Conservation (phyloP, 164 flowering plant species). For the Cinnamomum micranthum region DNA sequence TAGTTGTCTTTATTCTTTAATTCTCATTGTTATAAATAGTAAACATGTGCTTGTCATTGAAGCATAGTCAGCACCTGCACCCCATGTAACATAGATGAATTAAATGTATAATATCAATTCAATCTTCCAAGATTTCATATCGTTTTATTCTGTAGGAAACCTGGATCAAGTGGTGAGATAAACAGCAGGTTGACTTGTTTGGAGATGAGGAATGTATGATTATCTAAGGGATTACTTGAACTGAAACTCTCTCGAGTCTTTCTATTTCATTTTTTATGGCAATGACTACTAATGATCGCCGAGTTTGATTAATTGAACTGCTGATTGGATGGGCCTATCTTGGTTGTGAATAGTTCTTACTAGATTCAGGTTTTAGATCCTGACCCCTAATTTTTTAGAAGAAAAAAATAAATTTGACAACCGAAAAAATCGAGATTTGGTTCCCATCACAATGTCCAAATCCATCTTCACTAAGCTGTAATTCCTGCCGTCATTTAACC, state of each 20-base stretch:
- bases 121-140: no score
- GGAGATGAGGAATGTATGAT: background rate
- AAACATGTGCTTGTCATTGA: background rate
- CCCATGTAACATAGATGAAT: no score
- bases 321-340: background rate
- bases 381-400: no score
- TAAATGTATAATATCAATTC: background rate
- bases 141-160: background rate
- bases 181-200: background rate
- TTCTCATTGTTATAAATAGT: background rate
- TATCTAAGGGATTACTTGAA: background rate
- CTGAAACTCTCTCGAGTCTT: background rate
- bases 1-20: background rate
- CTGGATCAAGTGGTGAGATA: background rate
- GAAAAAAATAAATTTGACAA: no score
- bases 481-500: no score
- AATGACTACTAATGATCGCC: background rate
- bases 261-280: background rate
- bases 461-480: no score
- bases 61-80: background rate
- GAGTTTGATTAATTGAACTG: background rate
- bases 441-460: no score
- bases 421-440: no score
- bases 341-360: background rate
- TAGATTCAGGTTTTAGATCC: no score